A percentile compares a stretch with the other conserved stretches of the same genome.
These are phyloP conservation scores for Coniochaeta ligniaria DNA, from an alignment of 2,329 filamentous ascomycete species.

Conservation along the genomic window DNA sequence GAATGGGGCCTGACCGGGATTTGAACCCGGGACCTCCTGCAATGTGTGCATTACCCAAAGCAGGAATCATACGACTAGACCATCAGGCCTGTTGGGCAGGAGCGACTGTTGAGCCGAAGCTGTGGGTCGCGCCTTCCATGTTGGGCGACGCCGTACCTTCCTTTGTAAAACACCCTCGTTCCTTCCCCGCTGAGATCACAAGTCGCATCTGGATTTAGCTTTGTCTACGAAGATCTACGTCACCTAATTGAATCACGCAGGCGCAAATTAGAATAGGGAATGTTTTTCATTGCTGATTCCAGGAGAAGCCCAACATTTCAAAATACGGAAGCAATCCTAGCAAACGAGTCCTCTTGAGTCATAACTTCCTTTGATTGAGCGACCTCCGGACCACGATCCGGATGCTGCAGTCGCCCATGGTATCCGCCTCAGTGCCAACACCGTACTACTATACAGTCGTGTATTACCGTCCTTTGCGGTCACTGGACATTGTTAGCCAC, in stretches of 20 bases:
- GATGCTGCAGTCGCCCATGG: neutral
- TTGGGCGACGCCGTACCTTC: too few relatives aligned
- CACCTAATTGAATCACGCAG: too few relatives aligned
- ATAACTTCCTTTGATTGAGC: neutral
- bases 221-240: too few relatives aligned
- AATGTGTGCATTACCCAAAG: neutral
- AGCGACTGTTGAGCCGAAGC: too few relatives aligned
- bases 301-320: neutral
- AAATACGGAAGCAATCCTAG: neutral
- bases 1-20: neutral
- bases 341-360: neutral
- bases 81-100: neutral
- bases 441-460: neutral
- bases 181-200: too few relatives aligned
- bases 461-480: constrained; percentile 9
- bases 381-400: neutral
- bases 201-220: too few relatives aligned
- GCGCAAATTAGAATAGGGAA: too few relatives aligned
- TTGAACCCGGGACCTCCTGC: constrained; percentile 1
- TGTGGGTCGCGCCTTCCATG: too few relatives aligned
- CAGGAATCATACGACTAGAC: neutral
- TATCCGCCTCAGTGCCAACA: neutral
- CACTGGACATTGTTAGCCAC: constrained; percentile 2
- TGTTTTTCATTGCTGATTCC: neutral
- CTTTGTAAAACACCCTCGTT: too few relatives aligned